phyloP scores from a whole-genome alignment of 2,329 filamentous ascomycete species.

The Xylariales sp. region DNA sequence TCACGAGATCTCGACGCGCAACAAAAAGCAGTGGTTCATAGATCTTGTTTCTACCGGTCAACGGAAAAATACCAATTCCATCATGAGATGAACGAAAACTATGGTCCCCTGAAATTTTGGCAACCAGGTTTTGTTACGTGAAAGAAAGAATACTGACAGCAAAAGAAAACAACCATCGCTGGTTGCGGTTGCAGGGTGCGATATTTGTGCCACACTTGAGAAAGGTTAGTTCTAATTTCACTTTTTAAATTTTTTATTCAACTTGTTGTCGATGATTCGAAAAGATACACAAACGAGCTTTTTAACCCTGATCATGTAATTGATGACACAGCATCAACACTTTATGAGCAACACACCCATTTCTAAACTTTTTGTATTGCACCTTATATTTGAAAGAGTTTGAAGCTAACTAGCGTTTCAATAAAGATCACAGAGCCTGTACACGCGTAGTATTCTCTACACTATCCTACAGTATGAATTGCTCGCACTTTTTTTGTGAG shows the following conservation, averaged over 20 bases:
- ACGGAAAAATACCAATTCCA: conserved; percentile 23
- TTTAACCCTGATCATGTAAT: conserved; percentile 60
- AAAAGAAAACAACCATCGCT: no score
- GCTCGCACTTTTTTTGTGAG: background rate
- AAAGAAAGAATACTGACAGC: no score
- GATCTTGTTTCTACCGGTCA: conserved; percentile 38
- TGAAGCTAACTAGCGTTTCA: no score
- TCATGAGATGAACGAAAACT: no score
- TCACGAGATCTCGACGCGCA: conserved; percentile 30
- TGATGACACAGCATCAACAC: conserved; percentile 58
- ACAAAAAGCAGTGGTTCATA: conserved; percentile 33
- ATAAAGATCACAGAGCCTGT: no score
- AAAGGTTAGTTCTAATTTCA: conserved; percentile 40
- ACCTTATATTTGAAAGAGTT: background rate
- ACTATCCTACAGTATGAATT: background rate
- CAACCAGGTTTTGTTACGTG: no score
- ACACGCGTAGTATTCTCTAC: background rate
- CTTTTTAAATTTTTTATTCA: no score
- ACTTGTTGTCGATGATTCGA: conserved; percentile 49
- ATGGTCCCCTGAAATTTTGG: no score
- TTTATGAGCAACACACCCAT: conserved; percentile 45
- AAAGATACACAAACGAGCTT: conserved; percentile 54
- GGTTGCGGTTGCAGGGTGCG: background rate
- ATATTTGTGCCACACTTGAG: conserved; percentile 13
- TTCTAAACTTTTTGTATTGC: conserved; percentile 8